Evolutionary conservation across 2,329 filamentous ascomycete species (phyloP), one percentile per base, ranked within the genome.

Genomic region (Cyphellophora europaea): DNA sequence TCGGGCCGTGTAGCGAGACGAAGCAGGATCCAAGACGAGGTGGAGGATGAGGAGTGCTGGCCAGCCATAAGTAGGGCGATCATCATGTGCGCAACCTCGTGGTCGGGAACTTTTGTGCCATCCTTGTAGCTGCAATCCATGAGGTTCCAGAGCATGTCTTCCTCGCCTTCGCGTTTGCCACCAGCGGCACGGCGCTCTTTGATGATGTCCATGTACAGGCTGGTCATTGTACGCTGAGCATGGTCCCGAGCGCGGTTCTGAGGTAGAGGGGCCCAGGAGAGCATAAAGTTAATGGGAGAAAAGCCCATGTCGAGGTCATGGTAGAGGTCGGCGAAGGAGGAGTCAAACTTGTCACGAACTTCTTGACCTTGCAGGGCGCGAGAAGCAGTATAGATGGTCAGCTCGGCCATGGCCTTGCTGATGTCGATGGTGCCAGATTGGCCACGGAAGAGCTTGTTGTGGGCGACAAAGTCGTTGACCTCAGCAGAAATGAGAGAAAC

Each of bases 241-340:
- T 72, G 66, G 51, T 93, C 85, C 43, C 86, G 81, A 53, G 77
- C 79, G 51, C 79, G 77, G 63, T 93, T 93, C 63, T 86, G 84
- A n/a, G 86, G 86, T 11, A 93, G 74, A 32, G 86, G 86, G 16
- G 80, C 79, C 84, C 85, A 93, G 49, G 86, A 82, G 37, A 93
- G 70, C 72, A 83, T 82, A 60, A 93, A 93, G 66, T 93, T 93
- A 65, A 93, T 75, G 8, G 86, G 80, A 32, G 76, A 81, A 63
- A 93, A 93, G 13, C 86, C 86, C 77, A 86, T 86, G 55, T 93
- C 86, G 40, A 93, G 75, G 52, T 93, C 80, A 62, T 91, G 83
- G 67, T 91, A 93, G 34, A 93, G 71, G 40, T 79, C 70, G 38
- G 86, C 86, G 47, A 93, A 84, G 11, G 74, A 77, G 39, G 79